Evolutionary conservation across 176 grass and related monocot genomes (phyloP), one percentile per base, ranked within the genome.

Genomic region (Oryza longistaminata): DNA sequence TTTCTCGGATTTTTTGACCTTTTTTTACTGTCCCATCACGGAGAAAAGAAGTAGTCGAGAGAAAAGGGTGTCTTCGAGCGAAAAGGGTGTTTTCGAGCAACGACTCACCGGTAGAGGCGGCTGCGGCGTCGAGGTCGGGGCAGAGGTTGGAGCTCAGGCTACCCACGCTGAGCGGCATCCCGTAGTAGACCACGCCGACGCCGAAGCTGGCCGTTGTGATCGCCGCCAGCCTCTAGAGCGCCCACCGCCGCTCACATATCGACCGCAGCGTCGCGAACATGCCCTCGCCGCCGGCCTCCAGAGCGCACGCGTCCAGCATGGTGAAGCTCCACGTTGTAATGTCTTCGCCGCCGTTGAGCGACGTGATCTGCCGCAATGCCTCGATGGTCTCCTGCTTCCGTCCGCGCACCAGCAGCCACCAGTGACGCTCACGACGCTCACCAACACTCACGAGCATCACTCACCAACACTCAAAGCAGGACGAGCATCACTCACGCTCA

Each of bases 401-500:
- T 1, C 93, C 93, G 15, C 95, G 93, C 82, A 98, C 93, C 26
- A 95, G 79, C n/a, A 98, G 91, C 95, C 95, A 98, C 68, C 93
- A 81, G 16, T 77, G 67, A 92, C 80, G 85, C 93, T 87, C 9
- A 95, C 89, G 87, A 92, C 27, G 27, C 27, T 27, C 27, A 27
- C 27, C 27, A 27, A 27, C 27, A 27, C 27, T 27, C 27, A 27
- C 27, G 27, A 27, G 1, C 27, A 27, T 27, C 27, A 27, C 27
- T 27, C 27, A 27, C 27, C 27, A 27, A 27, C 27, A 27, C 27
- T 27, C 27, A 27, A 27, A 27, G 27, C 27, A 27, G 27, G 27
- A 27, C 1, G 27, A 27, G 27, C 27, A 27, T 27, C 27, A 27
- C 27, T 27, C 27, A 27, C 1, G 27, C 27, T 27, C 27, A 27